Conservation (phyloP, 164 flowering plant genomes). For the Nymphaea thermarum region DNA sequence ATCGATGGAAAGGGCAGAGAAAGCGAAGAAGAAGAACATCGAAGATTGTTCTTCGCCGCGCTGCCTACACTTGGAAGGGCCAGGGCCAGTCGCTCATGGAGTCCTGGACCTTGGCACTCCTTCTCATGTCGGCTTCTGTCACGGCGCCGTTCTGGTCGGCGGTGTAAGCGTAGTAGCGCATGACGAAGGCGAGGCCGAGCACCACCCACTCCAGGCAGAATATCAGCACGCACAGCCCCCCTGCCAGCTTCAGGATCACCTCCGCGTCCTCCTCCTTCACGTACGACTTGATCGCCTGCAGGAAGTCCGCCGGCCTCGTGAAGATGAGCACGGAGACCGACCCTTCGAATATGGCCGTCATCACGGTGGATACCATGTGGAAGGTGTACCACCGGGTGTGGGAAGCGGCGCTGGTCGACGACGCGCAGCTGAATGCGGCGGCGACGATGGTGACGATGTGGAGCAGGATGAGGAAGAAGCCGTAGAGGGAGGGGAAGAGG, state of each 20-base stretch:
- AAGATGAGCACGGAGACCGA: slow-evolving; percentile 58
- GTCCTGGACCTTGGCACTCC: slow-evolving; percentile 29
- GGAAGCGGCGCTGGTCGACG: slow-evolving; percentile 22
- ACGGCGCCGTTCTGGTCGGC: slow-evolving; percentile 22
- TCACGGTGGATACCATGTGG: slow-evolving; percentile 62
- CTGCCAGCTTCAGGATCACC: slow-evolving; percentile 49
- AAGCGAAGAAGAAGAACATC: not conserved
- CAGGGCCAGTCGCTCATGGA: slow-evolving; percentile 28
- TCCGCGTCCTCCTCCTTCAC: slow-evolving; percentile 62
- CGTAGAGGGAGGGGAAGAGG: slow-evolving; percentile 50
- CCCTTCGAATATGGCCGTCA: slow-evolving; percentile 75
- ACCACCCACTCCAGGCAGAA: slow-evolving; percentile 70
- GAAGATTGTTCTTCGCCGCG: not conserved
- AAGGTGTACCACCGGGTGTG: slow-evolving; percentile 45
- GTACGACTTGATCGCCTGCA: slow-evolving; percentile 41
- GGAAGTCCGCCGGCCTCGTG: slow-evolving; percentile 38
- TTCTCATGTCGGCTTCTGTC: slow-evolving; percentile 13
- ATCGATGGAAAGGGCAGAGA: not conserved
- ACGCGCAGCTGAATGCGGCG: slow-evolving; percentile 38
- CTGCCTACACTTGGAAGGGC: slow-evolving; percentile 30
- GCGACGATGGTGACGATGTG: slow-evolving; percentile 50
- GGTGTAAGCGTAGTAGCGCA: slow-evolving; percentile 43
- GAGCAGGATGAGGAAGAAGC: slow-evolving; percentile 69
- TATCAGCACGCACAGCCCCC: slow-evolving; percentile 28
- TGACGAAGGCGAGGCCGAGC: slow-evolving; percentile 39